These are phyloP conservation scores for Xylaria acuta DNA, from an alignment of 495 filamentous ascomycete genomes.

Conservation along the genomic window DNA sequence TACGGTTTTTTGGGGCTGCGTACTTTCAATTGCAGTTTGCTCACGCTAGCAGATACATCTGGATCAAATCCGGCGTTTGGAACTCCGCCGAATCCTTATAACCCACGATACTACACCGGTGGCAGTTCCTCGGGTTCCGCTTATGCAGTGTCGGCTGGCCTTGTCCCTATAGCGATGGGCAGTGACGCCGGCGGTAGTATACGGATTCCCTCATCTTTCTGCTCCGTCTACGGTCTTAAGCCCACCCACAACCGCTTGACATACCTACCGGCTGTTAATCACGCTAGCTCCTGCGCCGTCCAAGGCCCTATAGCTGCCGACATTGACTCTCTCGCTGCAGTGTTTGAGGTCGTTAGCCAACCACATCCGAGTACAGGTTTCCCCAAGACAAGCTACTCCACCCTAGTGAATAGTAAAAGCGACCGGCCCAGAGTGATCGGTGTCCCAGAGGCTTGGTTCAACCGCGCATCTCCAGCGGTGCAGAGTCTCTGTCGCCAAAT, in stretches of 20 bases:
- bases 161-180: slow-evolving; percentile 81
- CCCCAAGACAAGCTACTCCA: slow-evolving; percentile 37
- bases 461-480: slow-evolving; percentile 68
- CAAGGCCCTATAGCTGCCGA: slow-evolving; percentile 76
- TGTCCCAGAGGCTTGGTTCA: slow-evolving; percentile 74
- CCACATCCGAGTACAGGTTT: slow-evolving; percentile 67
- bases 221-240: slow-evolving; percentile 85
- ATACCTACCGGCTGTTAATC: slow-evolving; percentile 62
- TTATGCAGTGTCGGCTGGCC: slow-evolving; percentile 72
- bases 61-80: slow-evolving; percentile 84
- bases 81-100: slow-evolving; percentile 80
- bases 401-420: slow-evolving; percentile 4
- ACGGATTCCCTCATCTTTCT: slow-evolving; percentile 77
- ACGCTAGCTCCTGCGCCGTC: slow-evolving; percentile 66
- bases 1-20: not conserved
- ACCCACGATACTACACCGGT: slow-evolving; percentile 76
- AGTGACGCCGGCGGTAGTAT: slow-evolving; percentile 85
- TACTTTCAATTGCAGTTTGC: not conserved
- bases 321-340: slow-evolving; percentile 73
- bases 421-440: slow-evolving; percentile 58
- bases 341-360: slow-evolving; percentile 72
- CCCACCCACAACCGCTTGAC: slow-evolving; percentile 77
- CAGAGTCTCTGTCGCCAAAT: slow-evolving; percentile 63
- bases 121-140: slow-evolving; percentile 83
- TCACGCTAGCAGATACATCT: slow-evolving; percentile 63